Evolutionary conservation across 352 stramenopile genomes (phyloP).

Genomic region (Phytophthora colocasiae): DNA sequence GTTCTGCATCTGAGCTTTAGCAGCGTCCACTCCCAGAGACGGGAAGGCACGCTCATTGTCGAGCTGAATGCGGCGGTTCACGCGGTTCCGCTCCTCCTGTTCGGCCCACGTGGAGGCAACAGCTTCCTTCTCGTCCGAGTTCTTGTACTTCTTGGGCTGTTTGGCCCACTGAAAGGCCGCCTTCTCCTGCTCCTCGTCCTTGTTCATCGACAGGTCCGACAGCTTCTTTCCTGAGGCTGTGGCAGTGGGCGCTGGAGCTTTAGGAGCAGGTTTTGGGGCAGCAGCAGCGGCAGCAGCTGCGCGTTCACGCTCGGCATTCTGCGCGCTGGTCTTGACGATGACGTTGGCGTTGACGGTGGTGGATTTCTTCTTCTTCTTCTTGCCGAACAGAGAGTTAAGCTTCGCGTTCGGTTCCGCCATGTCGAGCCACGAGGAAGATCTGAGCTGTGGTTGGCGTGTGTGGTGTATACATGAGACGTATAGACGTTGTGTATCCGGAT

Average conservation of each 20-base stretch:
- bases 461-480: not conserved
- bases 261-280: slow-evolving; percentile 26
- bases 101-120: slow-evolving; percentile 77
- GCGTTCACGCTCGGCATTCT: slow-evolving; percentile 39
- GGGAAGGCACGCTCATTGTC: slow-evolving; percentile 82
- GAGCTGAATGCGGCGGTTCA: slow-evolving; percentile 64
- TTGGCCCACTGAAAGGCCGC: slow-evolving; percentile 80
- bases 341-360: slow-evolving; percentile 82
- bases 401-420: slow-evolving; percentile 69
- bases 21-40: slow-evolving; percentile 64
- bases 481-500: too few relatives aligned
- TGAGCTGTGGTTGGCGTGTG: slow-evolving; percentile 17
- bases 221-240: slow-evolving; percentile 56
- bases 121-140: slow-evolving; percentile 52
- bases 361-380: slow-evolving; percentile 88
- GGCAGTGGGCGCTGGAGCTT: slow-evolving; percentile 3
- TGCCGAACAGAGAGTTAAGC: slow-evolving; percentile 87
- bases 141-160: slow-evolving; percentile 89
- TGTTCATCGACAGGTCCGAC: slow-evolving; percentile 69
- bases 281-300: slow-evolving; percentile 32
- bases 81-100: slow-evolving; percentile 75
- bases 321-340: slow-evolving; percentile 70
- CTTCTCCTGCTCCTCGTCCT: slow-evolving; percentile 59
- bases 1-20: slow-evolving; percentile 57
- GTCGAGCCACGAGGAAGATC: slow-evolving; percentile 13